phyloP scores from a whole-genome alignment of 2,329 filamentous ascomycete species.

The Pyrenochaeta sp. region DNA sequence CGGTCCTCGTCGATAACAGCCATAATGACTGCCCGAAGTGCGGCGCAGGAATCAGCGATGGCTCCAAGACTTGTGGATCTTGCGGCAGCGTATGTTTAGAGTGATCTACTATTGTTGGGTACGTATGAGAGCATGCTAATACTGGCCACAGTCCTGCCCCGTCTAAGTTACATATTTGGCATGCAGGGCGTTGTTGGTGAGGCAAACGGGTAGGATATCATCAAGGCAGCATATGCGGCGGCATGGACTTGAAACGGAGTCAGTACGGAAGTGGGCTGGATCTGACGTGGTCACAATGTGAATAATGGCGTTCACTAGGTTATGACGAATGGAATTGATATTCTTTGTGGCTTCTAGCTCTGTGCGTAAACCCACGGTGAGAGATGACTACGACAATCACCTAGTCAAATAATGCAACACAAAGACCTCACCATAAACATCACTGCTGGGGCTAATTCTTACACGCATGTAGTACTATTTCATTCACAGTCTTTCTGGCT shows the following conservation, averaged over 20 bases:
- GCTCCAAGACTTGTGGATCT: slow-evolving; percentile 47
- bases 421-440: too few relatives aligned
- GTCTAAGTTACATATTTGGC: slow-evolving; percentile 19
- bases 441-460: too few relatives aligned
- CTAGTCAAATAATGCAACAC: too few relatives aligned
- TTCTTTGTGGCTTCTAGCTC: not conserved
- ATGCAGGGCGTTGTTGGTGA: slow-evolving; percentile 4
- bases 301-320: not conserved
- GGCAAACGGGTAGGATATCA: not conserved
- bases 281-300: not conserved
- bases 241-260: not conserved
- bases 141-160: slow-evolving; percentile 28
- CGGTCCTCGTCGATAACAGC: slow-evolving; percentile 35
- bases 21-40: slow-evolving; percentile 52
- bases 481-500: too few relatives aligned
- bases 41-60: slow-evolving; percentile 41
- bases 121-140: not conserved
- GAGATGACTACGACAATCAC: too few relatives aligned
- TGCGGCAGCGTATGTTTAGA: slow-evolving; percentile 47
- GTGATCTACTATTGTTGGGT: not conserved
- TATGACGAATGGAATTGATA: not conserved
- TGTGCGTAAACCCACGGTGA: not conserved
- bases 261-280: not conserved
- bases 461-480: too few relatives aligned
- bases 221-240: not conserved